Evolutionary conservation across 2,329 filamentous ascomycete genomes (phyloP).

Genomic region (Colletotrichum sidae): DNA sequence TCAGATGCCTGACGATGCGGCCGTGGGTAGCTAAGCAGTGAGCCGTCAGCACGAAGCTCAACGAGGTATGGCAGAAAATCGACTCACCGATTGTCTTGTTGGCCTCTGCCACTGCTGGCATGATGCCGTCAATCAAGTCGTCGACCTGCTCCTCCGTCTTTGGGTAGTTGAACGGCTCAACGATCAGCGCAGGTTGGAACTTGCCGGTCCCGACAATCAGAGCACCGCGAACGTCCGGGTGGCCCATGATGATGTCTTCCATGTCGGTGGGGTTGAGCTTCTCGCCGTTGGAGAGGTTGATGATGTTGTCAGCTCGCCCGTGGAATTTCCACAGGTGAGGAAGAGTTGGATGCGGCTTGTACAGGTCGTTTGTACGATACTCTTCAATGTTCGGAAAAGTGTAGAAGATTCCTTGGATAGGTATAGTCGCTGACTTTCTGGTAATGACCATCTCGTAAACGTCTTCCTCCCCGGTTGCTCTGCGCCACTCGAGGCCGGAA

Average conservation of each 20-base stretch:
- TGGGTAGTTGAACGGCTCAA: slow-evolving; percentile 55
- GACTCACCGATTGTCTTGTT: slow-evolving; percentile 47
- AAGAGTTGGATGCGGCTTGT: slow-evolving; percentile 50
- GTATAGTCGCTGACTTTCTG: slow-evolving; percentile 50
- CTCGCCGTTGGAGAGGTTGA: slow-evolving; percentile 62
- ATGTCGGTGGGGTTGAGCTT: slow-evolving; percentile 60
- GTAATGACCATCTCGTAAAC: slow-evolving; percentile 53
- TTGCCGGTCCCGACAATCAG: slow-evolving; percentile 58
- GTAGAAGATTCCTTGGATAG: slow-evolving; percentile 54
- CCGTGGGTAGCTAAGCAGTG: slow-evolving; percentile 50
- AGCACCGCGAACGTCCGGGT: slow-evolving; percentile 53
- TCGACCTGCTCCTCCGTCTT: slow-evolving; percentile 38
- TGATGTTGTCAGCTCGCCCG: slow-evolving; percentile 53
- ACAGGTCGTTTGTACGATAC: slow-evolving; percentile 58
- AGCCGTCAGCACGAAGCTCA: background rate
- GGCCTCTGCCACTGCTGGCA: slow-evolving; percentile 55
- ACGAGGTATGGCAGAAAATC: background rate
- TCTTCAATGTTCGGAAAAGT: slow-evolving; percentile 50
- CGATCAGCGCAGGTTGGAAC: slow-evolving; percentile 60
- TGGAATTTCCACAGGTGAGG: slow-evolving; percentile 49
- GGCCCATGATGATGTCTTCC: slow-evolving; percentile 52
- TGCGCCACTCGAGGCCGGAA: slow-evolving; percentile 55
- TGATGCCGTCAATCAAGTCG: slow-evolving; percentile 55
- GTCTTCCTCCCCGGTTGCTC: slow-evolving; percentile 41
- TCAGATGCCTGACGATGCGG: slow-evolving; percentile 54